Conservation (phyloP, 129 eudicot genomes). For the Flaveria bidentis region DNA sequence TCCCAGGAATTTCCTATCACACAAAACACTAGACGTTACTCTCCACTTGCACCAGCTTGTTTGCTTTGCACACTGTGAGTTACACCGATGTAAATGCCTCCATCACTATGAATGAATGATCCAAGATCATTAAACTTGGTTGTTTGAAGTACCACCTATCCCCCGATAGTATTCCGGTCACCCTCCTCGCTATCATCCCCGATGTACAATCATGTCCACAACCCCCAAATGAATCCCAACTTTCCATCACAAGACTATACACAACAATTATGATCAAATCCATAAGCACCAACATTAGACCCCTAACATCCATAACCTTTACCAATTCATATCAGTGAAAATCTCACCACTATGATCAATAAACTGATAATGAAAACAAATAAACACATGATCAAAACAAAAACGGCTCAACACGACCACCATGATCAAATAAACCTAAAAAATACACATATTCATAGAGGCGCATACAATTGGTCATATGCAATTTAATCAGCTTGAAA, state of each 20-base stretch:
- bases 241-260: neutral
- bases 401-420: neutral
- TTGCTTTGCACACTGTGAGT: no score
- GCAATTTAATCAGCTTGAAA: conserved; percentile 89
- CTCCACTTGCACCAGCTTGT: no score
- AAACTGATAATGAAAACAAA: conserved; percentile 5
- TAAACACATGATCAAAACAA: conserved; percentile 1
- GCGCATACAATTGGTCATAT: conserved; percentile 70
- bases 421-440: conserved; percentile 1
- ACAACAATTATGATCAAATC: neutral
- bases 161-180: no score
- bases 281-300: neutral
- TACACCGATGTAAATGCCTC: no score
- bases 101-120: no score
- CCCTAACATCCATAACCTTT: neutral
- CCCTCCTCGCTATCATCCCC: no score
- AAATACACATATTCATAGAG: conserved; percentile 15
- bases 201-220: neutral
- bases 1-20: no score
- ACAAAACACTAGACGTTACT: no score
- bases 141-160: no score
- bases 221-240: neutral
- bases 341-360: conserved; percentile 18
- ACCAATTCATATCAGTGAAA: neutral
- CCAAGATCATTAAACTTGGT: no score